phyloP scores from a whole-genome alignment of 257 asterid species.

The Solanum paucissectum region DNA sequence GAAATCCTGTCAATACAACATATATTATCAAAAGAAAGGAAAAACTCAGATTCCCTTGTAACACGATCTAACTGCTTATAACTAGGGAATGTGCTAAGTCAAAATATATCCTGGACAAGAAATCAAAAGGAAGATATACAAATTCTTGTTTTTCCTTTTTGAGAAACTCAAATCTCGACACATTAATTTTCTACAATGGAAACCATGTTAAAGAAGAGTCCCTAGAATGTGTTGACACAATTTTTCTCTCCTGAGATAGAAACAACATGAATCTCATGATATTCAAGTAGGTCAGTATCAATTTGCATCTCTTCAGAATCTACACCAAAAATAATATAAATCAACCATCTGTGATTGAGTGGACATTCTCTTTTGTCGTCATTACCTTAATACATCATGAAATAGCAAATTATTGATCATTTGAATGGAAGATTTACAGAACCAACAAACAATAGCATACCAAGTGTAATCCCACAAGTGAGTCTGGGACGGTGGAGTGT shows the following conservation, averaged over 20 bases:
- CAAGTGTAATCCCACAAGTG: background rate
- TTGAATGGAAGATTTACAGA: background rate
- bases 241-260: background rate
- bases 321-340: background rate
- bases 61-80: background rate
- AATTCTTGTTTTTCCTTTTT: background rate
- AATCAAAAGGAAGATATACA: background rate
- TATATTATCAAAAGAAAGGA: background rate
- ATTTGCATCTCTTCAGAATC: background rate
- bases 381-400: background rate
- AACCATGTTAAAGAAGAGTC: background rate
- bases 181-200: background rate
- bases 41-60: background rate
- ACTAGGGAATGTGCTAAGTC: background rate
- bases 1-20: background rate
- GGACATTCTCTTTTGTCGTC: background rate
- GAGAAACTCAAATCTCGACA: background rate
- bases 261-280: background rate
- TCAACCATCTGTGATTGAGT: background rate
- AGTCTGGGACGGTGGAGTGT: too few relatives aligned
- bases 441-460: background rate
- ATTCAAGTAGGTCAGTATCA: background rate
- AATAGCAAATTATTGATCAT: background rate
- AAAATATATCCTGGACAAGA: background rate
- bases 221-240: background rate